Percentiles rank a stretch among this genome's conserved stretches.
These are phyloP conservation scores for Phialocephala subalpina DNA, from an alignment of 2,329 filamentous ascomycete species.

Conservation along the genomic window DNA sequence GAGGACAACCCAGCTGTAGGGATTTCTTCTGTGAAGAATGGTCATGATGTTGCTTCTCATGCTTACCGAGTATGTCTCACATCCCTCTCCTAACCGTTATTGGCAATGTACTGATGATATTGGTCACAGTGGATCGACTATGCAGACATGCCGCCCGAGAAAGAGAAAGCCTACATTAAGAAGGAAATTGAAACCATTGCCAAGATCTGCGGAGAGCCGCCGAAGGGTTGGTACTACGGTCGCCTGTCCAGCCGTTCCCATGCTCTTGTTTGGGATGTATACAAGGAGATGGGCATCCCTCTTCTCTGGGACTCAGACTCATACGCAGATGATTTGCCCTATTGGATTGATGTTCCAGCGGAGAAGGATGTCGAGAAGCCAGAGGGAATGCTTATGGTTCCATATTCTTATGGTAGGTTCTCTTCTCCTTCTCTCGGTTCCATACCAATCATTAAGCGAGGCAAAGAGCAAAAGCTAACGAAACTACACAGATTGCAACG, in stretches of 20 bases:
- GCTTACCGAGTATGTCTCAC: constrained; percentile 41
- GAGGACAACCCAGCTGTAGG: constrained; percentile 51
- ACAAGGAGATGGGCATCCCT: constrained; percentile 59
- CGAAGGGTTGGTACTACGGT: constrained; percentile 48
- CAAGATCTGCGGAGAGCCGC: constrained; percentile 45
- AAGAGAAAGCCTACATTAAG: constrained; percentile 50
- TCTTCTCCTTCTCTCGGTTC: neutral
- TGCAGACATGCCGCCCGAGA: constrained; percentile 47
- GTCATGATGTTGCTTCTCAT: constrained; percentile 52
- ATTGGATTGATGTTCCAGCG: constrained; percentile 60
- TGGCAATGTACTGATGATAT: neutral
- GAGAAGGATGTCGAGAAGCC: constrained; percentile 50
- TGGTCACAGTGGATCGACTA: constrained; percentile 49
- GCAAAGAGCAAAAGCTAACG: neutral
- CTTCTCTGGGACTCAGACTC: constrained; percentile 58
- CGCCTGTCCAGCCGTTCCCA: constrained; percentile 49
- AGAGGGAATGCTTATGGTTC: constrained; percentile 61
- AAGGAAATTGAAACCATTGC: constrained; percentile 47
- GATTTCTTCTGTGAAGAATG: constrained; percentile 49
- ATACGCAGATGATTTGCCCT: constrained; percentile 63
- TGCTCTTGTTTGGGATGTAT: constrained; percentile 55
- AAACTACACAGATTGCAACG: constrained; percentile 55
- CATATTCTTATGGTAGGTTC: constrained; percentile 53
- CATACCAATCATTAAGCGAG: neutral
- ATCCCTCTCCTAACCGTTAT: too few relatives aligned